Base-by-base conservation (phyloP, 2,329 filamentous ascomycete genomes). In the Purpureocillium takamizusanense region DNA sequence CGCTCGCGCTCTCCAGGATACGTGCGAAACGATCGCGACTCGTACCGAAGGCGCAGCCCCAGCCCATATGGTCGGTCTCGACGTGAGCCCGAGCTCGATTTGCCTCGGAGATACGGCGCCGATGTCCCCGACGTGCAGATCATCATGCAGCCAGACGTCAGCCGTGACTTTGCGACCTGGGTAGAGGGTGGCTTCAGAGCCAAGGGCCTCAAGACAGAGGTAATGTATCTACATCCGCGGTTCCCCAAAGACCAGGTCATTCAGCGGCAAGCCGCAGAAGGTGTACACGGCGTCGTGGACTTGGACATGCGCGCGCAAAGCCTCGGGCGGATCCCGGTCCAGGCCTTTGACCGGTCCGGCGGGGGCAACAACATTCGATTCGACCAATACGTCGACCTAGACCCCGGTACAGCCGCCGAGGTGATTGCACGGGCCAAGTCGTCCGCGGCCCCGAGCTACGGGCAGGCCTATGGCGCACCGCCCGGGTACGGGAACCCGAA, bases 51-150 rank as follows among this genome's bases (percentile, higher is more conserved):
- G 46, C 73, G 86, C 45, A 89, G 82, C 43, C 79, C 80, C 3
- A 87, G 81, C 43, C 86, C 86, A 0, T 64, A 67, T 43, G 58
- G 61, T 4, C 52, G 71, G 25, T 61, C 70, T 36, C 61, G 73
- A 16, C 63, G 69, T 29, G 63, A 72, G 34, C 60, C 67, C 40
- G 72, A 81, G 38, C 66, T 88, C 11, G 81, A 84, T 23, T 74
- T 94, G 7, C 86, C 87, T 32, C 76, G 80, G 40, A 74, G 88
- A 41, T 76, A 79, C 41, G 79, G 85, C 4, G 67, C 74, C 41
- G 78, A 92, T 46, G 80, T 95, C 16, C 89, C 90, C 3, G 88
- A 97, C 50, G 83, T 95, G 13, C 88, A 95, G 56, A 78, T 97
- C 23, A 76, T 95, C 21, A 74, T 94, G 5, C 69, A 90, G 33